Percentiles rank a stretch among this genome's conserved stretches.
phyloP scores from a whole-genome alignment of 2,329 filamentous ascomycete species.

The Monosporascus cannonballus region DNA sequence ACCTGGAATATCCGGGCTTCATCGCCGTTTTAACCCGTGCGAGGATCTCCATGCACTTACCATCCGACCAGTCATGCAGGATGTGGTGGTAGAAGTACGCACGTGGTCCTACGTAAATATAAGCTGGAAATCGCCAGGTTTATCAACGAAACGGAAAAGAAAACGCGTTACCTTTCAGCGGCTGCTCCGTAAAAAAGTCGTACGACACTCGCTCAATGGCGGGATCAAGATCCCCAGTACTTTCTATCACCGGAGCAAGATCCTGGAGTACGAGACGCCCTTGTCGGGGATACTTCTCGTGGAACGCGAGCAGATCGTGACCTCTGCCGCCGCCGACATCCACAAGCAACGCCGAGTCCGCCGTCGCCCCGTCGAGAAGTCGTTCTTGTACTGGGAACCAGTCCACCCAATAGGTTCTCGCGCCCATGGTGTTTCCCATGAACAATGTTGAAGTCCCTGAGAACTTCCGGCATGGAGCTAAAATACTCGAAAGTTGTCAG shows the following conservation, averaged over 20 bases:
- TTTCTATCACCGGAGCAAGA: slow-evolving; percentile 12
- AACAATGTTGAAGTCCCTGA: slow-evolving; percentile 20
- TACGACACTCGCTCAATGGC: slow-evolving; percentile 24
- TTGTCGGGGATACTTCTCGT: slow-evolving; percentile 12
- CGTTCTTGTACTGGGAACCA: slow-evolving; percentile 22
- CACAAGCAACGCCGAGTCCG: slow-evolving; percentile 17
- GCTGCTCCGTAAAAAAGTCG: slow-evolving; percentile 29
- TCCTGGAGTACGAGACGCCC: slow-evolving; percentile 25
- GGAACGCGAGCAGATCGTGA: slow-evolving; percentile 23
- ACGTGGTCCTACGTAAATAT: slow-evolving; percentile 20
- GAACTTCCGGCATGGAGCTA: slow-evolving; percentile 10
- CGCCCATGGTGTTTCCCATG: slow-evolving; percentile 24
- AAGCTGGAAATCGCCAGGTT: background rate
- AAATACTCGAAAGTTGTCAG: slow-evolving; percentile 16
- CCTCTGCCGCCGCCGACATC: slow-evolving; percentile 25
- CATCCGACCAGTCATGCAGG: slow-evolving; percentile 31
- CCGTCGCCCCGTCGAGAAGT: slow-evolving; percentile 16
- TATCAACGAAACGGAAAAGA: background rate
- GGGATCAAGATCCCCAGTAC: slow-evolving; percentile 14
- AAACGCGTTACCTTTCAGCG: slow-evolving; percentile 23
- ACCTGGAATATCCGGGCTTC: slow-evolving; percentile 27
- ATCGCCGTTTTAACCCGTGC: slow-evolving; percentile 20
- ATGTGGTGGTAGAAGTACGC: slow-evolving; percentile 26
- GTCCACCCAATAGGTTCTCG: slow-evolving; percentile 17
- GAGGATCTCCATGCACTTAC: slow-evolving; percentile 27